Evolutionary conservation across 139 green algal genomes (phyloP).

Genomic region (Parachlorella kessleri): DNA sequence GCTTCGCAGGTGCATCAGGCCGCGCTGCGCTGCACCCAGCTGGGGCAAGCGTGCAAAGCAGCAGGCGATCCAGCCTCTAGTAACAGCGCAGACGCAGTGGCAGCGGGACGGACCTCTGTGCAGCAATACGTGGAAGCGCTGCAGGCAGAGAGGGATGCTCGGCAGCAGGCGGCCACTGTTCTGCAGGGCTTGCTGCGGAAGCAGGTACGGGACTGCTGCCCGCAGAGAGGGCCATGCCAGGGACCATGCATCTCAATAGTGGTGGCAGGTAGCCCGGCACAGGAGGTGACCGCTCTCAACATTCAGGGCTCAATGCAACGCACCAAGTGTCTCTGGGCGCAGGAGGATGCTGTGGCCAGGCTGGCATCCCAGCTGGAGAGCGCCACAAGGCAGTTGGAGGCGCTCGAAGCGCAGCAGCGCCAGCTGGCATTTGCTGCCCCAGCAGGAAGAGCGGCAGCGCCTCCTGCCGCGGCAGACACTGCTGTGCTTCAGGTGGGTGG

Average conservation of each 20-base stretch:
- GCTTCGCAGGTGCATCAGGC: background rate
- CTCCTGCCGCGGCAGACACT: too few species aligned
- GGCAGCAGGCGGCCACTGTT: background rate
- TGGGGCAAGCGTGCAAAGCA: background rate
- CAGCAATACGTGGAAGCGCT: background rate
- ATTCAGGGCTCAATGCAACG: background rate
- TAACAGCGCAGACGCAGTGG: background rate
- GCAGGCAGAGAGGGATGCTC: background rate
- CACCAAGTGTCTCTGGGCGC: background rate
- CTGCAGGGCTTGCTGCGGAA: slow-evolving; percentile 13
- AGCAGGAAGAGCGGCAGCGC: background rate
- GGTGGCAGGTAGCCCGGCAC: background rate
- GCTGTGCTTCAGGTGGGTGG: too few species aligned
- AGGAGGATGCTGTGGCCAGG: background rate
- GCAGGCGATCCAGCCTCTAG: background rate
- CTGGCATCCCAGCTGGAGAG: background rate
- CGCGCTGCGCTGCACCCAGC: background rate
- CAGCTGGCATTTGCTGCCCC: background rate
- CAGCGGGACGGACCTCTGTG: background rate
- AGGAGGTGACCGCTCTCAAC: background rate
- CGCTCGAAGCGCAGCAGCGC: background rate
- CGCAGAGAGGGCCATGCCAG: background rate
- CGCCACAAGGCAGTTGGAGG: background rate
- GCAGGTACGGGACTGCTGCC: background rate
- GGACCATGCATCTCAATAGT: background rate